Conservation (phyloP, 805 yeast genomes). For the Lipomyces yamanashiensis region DNA sequence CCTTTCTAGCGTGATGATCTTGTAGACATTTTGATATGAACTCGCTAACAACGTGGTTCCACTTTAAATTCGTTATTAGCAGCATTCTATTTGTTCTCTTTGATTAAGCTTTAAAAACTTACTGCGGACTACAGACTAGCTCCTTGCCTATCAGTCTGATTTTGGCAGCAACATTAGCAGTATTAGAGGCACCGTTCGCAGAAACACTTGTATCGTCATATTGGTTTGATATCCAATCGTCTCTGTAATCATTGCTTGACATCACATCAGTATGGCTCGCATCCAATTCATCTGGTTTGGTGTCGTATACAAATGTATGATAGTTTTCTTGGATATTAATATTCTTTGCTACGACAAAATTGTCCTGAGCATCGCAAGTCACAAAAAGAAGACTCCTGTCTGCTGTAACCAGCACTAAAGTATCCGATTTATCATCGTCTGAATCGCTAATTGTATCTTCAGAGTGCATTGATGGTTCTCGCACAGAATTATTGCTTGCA, state of each 20-base stretch:
- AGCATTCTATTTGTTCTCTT: not conserved
- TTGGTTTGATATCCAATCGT: not conserved
- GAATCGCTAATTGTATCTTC: not conserved
- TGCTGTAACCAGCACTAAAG: constrained; percentile 20
- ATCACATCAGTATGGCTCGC: not conserved
- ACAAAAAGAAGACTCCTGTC: constrained; percentile 24
- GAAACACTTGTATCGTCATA: not conserved
- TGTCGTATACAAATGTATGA: constrained; percentile 8
- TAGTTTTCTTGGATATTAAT: constrained; percentile 10
- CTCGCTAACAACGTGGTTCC: constrained; percentile 17
- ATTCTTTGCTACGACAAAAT: constrained; percentile 14
- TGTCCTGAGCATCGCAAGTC: constrained; percentile 9
- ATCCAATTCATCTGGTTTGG: not conserved
- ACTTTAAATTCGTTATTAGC: not conserved
- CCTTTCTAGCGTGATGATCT: constrained; percentile 11
- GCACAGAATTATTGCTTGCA: not conserved
- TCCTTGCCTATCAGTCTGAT: constrained; percentile 25
- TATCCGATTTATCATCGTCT: constrained; percentile 16
- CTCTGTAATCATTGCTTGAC: not conserved
- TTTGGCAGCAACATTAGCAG: constrained; percentile 14
- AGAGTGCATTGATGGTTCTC: not conserved
- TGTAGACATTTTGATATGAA: constrained; percentile 25
- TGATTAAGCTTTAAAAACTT: not conserved
- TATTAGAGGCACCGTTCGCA: not conserved
- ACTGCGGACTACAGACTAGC: constrained; percentile 5